Percentiles rank a stretch among this genome's conserved stretches.
These are phyloP conservation scores for Podospora bellae-mahoneyi DNA, from an alignment of 495 filamentous ascomycete species.

Conservation along the genomic window DNA sequence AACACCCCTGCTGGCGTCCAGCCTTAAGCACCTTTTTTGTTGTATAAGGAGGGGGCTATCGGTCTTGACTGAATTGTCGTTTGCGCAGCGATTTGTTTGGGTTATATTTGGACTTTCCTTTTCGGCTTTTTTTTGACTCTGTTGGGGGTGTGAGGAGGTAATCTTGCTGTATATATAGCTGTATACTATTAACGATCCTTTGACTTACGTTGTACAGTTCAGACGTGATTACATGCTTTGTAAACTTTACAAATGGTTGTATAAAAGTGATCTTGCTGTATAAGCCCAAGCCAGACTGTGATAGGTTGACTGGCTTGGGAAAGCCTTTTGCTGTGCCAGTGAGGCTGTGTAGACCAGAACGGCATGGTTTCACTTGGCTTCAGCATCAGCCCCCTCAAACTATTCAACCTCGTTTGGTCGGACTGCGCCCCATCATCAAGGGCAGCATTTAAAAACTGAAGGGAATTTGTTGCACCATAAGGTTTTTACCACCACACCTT, in stretches of 20 bases:
- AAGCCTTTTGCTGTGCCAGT: neutral
- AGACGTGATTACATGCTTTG: too few species aligned
- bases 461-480: neutral
- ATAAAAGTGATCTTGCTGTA: too few species aligned
- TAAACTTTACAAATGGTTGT: too few species aligned
- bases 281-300: too few species aligned
- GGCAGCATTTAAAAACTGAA: neutral
- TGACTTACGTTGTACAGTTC: too few species aligned
- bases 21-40: constrained; percentile 19
- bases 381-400: neutral
- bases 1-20: constrained; percentile 36
- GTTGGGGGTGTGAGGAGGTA: neutral
- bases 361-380: neutral
- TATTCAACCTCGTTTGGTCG: neutral
- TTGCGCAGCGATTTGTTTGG: neutral
- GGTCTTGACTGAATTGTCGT: neutral
- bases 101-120: neutral
- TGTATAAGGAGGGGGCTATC: too few species aligned
- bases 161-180: neutral
- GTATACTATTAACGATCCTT: neutral
- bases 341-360: neutral
- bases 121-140: neutral
- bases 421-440: neutral
- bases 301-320: neutral
- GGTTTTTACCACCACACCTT: neutral